These are phyloP conservation scores for Cystobasidiaceae sp. DNA, from an alignment of 1,284 basidiomycete genomes.

Conservation along the genomic window DNA sequence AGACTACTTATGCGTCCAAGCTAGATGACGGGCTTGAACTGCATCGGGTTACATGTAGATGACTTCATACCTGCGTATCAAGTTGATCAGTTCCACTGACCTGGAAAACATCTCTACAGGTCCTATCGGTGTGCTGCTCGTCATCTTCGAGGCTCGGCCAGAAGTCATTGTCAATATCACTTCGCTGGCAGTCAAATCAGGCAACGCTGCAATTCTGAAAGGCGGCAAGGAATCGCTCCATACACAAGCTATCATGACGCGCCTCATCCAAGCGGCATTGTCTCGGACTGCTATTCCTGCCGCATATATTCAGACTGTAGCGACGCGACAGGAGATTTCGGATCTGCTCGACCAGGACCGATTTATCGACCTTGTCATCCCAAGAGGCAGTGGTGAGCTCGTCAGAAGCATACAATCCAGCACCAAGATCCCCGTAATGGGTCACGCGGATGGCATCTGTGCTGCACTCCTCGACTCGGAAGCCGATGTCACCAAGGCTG, in stretches of 20 bases:
- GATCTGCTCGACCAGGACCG: constrained; percentile 77
- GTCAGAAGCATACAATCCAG: constrained; percentile 82
- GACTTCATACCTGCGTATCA: not conserved
- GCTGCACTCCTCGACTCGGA: constrained; percentile 79
- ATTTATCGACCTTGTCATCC: constrained; percentile 96
- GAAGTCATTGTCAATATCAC: constrained; percentile 99
- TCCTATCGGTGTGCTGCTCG: constrained; percentile 91
- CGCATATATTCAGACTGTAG: constrained; percentile 84
- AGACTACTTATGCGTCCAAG: constrained; percentile 81
- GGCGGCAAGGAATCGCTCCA: constrained; percentile 89
- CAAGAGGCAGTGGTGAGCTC: constrained; percentile 85
- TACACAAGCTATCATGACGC: constrained; percentile 68
- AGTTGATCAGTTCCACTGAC: not conserved
- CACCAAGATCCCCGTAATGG: constrained; percentile 96
- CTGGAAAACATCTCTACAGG: not conserved
- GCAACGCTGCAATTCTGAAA: constrained; percentile 91
- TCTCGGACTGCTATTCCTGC: constrained; percentile 63
- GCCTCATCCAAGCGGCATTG: constrained; percentile 74
- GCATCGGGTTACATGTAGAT: constrained; percentile 79
- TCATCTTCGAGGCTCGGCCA: constrained; percentile 96
- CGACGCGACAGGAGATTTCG: constrained; percentile 84
- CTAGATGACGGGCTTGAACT: constrained; percentile 82
- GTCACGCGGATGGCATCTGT: constrained; percentile 94
- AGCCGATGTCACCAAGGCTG: constrained; percentile 70
- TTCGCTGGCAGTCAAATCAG: constrained; percentile 90